Evolutionary conservation across 371 early-diverging fungal genomes (phyloP).

Genomic region (Globomyces sp.): DNA sequence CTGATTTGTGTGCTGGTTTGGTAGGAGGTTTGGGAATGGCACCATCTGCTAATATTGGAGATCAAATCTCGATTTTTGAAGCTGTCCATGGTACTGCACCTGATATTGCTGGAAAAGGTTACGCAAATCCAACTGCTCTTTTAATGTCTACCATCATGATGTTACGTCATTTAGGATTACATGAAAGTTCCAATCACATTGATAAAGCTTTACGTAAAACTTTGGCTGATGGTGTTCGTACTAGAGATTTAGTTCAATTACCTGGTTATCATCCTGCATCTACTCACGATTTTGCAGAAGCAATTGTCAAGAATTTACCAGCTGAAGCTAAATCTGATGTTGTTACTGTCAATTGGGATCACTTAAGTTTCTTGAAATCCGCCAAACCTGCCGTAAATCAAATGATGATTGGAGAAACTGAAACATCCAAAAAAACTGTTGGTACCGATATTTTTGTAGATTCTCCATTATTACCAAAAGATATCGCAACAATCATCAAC

Average conservation of each 20-base stretch:
- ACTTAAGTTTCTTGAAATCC: not conserved
- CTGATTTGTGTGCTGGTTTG: conserved; percentile 84
- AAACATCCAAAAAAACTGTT: conserved; percentile 17
- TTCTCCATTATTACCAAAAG: conserved; percentile 18
- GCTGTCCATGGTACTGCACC: conserved; percentile 94
- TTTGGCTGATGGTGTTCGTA: conserved; percentile 18
- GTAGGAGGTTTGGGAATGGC: conserved; percentile 86
- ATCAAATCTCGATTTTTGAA: conserved; percentile 91
- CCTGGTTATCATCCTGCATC: conserved; percentile 14
- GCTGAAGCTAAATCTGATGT: conserved; percentile 16
- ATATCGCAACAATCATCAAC: conserved; percentile 19
- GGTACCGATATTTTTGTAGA: conserved; percentile 27
- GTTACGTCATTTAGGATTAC: conserved; percentile 87
- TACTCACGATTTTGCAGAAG: conserved; percentile 20
- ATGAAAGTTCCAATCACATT: conserved; percentile 27
- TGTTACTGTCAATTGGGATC: conserved; percentile 6
- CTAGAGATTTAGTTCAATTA: conserved; percentile 22
- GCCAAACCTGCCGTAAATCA: conserved; percentile 3
- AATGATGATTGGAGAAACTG: conserved; percentile 9
- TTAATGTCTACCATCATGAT: conserved; percentile 89
- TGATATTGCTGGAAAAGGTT: conserved; percentile 85
- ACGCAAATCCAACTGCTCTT: conserved; percentile 90
- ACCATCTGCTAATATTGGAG: conserved; percentile 94
- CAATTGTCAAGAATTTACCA: conserved; percentile 21
- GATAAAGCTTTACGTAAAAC: conserved; percentile 17